Base-by-base conservation (phyloP, 495 filamentous ascomycete genomes). In the Aspergillus nanangensis region DNA sequence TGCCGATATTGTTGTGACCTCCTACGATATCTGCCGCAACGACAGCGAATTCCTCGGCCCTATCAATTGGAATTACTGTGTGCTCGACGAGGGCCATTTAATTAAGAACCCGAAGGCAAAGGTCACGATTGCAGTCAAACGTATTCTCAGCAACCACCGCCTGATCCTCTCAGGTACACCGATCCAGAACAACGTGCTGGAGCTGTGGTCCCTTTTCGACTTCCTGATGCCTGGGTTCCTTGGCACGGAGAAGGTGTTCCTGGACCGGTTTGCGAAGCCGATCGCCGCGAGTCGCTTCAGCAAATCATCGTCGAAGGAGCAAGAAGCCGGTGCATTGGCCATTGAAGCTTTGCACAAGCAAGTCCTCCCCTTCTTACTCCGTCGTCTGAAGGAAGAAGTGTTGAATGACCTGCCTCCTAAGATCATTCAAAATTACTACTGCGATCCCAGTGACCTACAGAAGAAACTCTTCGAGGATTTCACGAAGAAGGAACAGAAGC, bases 381-480 rank as follows among this genome's bases (percentile, higher is more conserved):
- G 93, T 39, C 90, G 93, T 56, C 76, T 98, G 57, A 98, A 98
- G 70, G 93, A 98, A 67, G 93, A 98, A 62, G 93, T 98, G 7
- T 75, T 98, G 35, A 87, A 97, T 52, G 93, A 98, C 53, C 77
- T 98, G 34, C 93, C 93, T 4, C 93, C 93, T 10, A 98, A 98
- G 79, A 98, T 98, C 57, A 78, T 98, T 15, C 93, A 98, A 57
- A 98, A 98, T 64, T 98, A 98, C 72, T 98, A 98, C 72, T 98
- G 93, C 64, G 93, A 98, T 63, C 90, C 96, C 21, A 95, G 88
- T 65, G 93, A 96, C 22, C 72, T 98, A 20, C 93, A 98, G 64
- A 88, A 83, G 70, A 91, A 85, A 64, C 80, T 98, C 2, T 97
- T 96, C 56, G 93, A 97, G 35, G 90, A 96, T 60, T 97, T 98